phyloP scores from a whole-genome alignment of 805 yeast species.

The Yarrowia divulgata region DNA sequence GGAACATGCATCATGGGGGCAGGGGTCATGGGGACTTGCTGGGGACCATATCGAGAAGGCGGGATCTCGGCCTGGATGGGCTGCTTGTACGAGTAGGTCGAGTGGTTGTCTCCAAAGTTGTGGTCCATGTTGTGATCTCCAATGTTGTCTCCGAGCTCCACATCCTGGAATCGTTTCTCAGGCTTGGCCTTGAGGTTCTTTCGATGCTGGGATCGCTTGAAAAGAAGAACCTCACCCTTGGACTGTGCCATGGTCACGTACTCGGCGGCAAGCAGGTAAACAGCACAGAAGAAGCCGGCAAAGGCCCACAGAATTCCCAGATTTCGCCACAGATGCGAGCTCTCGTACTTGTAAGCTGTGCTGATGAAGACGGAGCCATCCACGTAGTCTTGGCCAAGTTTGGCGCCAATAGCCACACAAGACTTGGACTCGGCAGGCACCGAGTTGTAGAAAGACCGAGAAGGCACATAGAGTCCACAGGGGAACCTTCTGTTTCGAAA shows the following conservation, averaged over 20 bases:
- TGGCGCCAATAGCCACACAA: constrained; percentile 65
- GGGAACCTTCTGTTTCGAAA: constrained; percentile 51
- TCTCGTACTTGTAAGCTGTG: constrained; percentile 55
- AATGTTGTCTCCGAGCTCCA: constrained; percentile 49
- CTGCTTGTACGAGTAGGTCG: constrained; percentile 39
- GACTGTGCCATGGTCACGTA: constrained; percentile 49
- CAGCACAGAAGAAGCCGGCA: constrained; percentile 59
- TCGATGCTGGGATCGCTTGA: constrained; percentile 45
- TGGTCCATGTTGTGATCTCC: constrained; percentile 44
- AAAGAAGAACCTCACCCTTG: constrained; percentile 70
- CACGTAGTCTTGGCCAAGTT: constrained; percentile 59
- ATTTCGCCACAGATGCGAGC: constrained; percentile 66
- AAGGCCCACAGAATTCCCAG: constrained; percentile 68
- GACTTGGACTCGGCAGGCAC: constrained; percentile 51
- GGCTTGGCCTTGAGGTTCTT: constrained; percentile 42
- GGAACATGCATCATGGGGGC: constrained; percentile 3
- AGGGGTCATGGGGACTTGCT: constrained; percentile 10
- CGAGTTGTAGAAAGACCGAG: constrained; percentile 54
- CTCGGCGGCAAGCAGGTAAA: constrained; percentile 65
- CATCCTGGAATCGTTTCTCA: constrained; percentile 27
- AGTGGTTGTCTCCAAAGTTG: constrained; percentile 45
- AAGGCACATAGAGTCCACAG: constrained; percentile 55
- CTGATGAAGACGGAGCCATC: constrained; percentile 60
- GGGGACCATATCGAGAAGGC: constrained; percentile 1
- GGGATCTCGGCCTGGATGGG: constrained; percentile 27